These are phyloP conservation scores for Metschnikowia noctiluminum DNA, from an alignment of 805 yeast genomes.

Conservation along the genomic window DNA sequence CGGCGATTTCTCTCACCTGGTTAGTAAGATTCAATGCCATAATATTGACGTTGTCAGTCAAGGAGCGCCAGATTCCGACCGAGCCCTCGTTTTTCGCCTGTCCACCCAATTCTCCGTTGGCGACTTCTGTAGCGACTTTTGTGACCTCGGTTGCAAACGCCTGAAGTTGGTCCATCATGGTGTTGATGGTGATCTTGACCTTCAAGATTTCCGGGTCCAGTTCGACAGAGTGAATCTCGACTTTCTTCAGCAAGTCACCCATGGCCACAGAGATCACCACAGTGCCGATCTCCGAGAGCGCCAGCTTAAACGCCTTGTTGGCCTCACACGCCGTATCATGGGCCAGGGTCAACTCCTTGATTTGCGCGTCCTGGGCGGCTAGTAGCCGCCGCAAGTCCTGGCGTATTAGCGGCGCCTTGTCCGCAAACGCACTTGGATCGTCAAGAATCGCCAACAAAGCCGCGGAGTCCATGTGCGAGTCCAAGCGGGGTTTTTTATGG, in stretches of 20 bases:
- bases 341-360: slow-evolving; percentile 27
- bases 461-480: slow-evolving; percentile 27
- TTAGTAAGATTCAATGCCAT: slow-evolving; percentile 83
- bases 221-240: slow-evolving; percentile 66
- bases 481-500: slow-evolving; percentile 20
- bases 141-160: slow-evolving; percentile 80
- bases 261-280: slow-evolving; percentile 85
- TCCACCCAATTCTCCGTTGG: slow-evolving; percentile 87
- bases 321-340: slow-evolving; percentile 43
- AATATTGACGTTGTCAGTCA: slow-evolving; percentile 80
- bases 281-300: slow-evolving; percentile 75
- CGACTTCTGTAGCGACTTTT: slow-evolving; percentile 84
- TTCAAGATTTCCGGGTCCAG: slow-evolving; percentile 75
- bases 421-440: slow-evolving; percentile 34
- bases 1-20: slow-evolving; percentile 76
- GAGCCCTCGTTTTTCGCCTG: slow-evolving; percentile 84
- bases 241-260: slow-evolving; percentile 84
- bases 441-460: slow-evolving; percentile 35
- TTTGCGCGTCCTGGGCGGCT: slow-evolving; percentile 27
- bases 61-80: slow-evolving; percentile 82
- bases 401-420: slow-evolving; percentile 30
- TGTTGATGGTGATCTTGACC: slow-evolving; percentile 77
- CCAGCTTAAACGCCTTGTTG: slow-evolving; percentile 68
- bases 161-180: slow-evolving; percentile 86
- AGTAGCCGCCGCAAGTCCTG: slow-evolving; percentile 28